phyloP scores from a whole-genome alignment of 345 rosid genomes.

The Brassica nigra region DNA sequence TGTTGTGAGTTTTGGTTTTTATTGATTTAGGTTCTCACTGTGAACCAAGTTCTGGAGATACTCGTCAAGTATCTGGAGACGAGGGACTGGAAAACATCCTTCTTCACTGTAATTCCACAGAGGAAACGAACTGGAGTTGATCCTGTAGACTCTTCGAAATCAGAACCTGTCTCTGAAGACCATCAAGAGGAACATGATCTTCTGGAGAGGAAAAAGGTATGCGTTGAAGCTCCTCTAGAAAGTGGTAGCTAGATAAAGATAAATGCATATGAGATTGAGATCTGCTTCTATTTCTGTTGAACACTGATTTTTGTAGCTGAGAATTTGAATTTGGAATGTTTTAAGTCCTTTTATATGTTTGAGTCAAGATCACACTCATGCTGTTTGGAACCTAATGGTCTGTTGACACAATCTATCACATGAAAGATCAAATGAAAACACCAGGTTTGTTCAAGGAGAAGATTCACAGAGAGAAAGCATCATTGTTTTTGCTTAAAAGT shows the following conservation, averaged over 20 bases:
- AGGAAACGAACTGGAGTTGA: constrained; percentile 67
- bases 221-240: constrained; percentile 48
- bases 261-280: constrained; percentile 20
- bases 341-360: constrained; percentile 13
- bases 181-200: constrained; percentile 36
- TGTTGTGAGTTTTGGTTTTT: constrained; percentile 3
- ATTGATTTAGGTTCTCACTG: constrained; percentile 76
- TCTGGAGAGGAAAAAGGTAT: constrained; percentile 56
- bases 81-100: constrained; percentile 79
- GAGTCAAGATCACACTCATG: constrained; percentile 11
- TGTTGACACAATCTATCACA: constrained; percentile 27
- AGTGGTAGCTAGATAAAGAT: constrained; percentile 37
- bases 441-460: background rate
- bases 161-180: constrained; percentile 45
- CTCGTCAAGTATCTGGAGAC: constrained; percentile 82
- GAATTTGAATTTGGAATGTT: constrained; percentile 19
- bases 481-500: constrained; percentile 12
- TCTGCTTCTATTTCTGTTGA: constrained; percentile 18
- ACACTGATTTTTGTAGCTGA: constrained; percentile 21
- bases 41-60: constrained; percentile 94
- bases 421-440: background rate
- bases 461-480: constrained; percentile 24
- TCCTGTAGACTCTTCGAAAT: constrained; percentile 35
- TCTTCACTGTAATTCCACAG: constrained; percentile 89
- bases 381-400: constrained; percentile 20